These are phyloP conservation scores for Lodderomyces parapsilosis DNA, from an alignment of 1,139 yeast species.

Conservation along the genomic window DNA sequence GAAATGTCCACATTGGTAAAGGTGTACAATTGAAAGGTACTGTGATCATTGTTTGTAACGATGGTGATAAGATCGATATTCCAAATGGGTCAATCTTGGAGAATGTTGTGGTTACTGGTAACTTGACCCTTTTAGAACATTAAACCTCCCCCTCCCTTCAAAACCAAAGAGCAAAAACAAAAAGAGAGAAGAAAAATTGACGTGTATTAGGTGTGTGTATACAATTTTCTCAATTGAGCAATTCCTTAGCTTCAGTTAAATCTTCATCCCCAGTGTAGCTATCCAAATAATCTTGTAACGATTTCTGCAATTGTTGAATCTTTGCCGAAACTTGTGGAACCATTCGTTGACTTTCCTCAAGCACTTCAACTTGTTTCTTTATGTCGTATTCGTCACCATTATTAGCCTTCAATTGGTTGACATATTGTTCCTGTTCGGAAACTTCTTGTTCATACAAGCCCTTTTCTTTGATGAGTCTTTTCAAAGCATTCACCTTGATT, in stretches of 20 bases:
- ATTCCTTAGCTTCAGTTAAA: slow-evolving; percentile 36
- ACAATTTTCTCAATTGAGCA: slow-evolving; percentile 10
- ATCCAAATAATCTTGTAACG: slow-evolving; percentile 33
- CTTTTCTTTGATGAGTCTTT: slow-evolving; percentile 73
- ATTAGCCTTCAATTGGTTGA: slow-evolving; percentile 40
- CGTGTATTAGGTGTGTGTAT: not conserved
- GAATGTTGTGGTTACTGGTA: slow-evolving; percentile 96
- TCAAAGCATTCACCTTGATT: slow-evolving; percentile 73
- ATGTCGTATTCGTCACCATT: slow-evolving; percentile 68
- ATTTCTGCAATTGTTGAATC: slow-evolving; percentile 47
- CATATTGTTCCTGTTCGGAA: slow-evolving; percentile 55
- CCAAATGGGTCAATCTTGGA: slow-evolving; percentile 95
- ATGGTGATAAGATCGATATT: slow-evolving; percentile 94
- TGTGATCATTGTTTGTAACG: slow-evolving; percentile 95
- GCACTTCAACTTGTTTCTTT: slow-evolving; percentile 62
- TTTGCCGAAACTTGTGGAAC: slow-evolving; percentile 60
- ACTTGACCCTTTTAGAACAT: slow-evolving; percentile 92
- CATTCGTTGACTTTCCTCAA: slow-evolving; percentile 68
- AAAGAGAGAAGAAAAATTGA: too few relatives aligned
- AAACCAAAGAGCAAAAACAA: too few relatives aligned
- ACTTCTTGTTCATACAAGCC: slow-evolving; percentile 62
- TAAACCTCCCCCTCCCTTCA: too few relatives aligned
- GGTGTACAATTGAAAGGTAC: slow-evolving; percentile 93
- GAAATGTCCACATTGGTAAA: slow-evolving; percentile 90
- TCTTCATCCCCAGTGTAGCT: slow-evolving; percentile 51